Evolutionary conservation across 306 rosid genomes (phyloP).

Genomic region (Arachis hypogaea): DNA sequence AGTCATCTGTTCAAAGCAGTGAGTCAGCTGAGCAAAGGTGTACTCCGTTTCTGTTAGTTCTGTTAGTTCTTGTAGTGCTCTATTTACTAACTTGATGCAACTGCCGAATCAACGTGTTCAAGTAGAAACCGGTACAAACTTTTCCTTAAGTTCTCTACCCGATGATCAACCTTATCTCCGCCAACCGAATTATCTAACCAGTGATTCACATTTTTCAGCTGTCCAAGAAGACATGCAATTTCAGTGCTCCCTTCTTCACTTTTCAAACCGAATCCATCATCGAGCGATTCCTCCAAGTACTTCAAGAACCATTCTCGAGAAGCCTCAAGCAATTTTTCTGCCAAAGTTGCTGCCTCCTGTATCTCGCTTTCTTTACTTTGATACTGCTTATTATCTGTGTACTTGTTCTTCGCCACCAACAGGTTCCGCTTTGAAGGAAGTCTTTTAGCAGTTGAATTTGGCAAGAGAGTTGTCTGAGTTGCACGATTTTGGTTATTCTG

Average conservation of each 20-base stretch:
- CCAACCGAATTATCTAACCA: slow-evolving; percentile 63
- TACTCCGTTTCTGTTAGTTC: slow-evolving; percentile 30
- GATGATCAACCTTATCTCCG: slow-evolving; percentile 45
- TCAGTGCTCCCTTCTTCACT: slow-evolving; percentile 46
- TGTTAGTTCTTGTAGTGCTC: slow-evolving; percentile 35
- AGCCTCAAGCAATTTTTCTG: slow-evolving; percentile 50
- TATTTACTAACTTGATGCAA: slow-evolving; percentile 37
- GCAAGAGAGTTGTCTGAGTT: slow-evolving; percentile 35
- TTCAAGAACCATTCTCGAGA: slow-evolving; percentile 72
- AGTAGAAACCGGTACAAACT: slow-evolving; percentile 56
- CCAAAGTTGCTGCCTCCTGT: slow-evolving; percentile 52
- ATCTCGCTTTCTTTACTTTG: slow-evolving; percentile 46
- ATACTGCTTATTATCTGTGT: slow-evolving; percentile 33
- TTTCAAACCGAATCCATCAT: slow-evolving; percentile 47
- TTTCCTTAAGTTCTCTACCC: slow-evolving; percentile 57
- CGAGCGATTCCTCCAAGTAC: slow-evolving; percentile 60
- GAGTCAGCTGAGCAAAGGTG: slow-evolving; percentile 23
- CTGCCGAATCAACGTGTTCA: slow-evolving; percentile 53
- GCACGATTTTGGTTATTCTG: slow-evolving; percentile 43
- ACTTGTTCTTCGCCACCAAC: slow-evolving; percentile 40
- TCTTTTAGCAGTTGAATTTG: slow-evolving; percentile 39
- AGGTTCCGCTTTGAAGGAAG: slow-evolving; percentile 39
- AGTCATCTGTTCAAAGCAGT: slow-evolving; percentile 35
- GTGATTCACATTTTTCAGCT: slow-evolving; percentile 62
- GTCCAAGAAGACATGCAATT: slow-evolving; percentile 56